These are phyloP conservation scores for Trichoderma harzianum DNA, from an alignment of 2,329 filamentous ascomycete genomes.

Conservation along the genomic window DNA sequence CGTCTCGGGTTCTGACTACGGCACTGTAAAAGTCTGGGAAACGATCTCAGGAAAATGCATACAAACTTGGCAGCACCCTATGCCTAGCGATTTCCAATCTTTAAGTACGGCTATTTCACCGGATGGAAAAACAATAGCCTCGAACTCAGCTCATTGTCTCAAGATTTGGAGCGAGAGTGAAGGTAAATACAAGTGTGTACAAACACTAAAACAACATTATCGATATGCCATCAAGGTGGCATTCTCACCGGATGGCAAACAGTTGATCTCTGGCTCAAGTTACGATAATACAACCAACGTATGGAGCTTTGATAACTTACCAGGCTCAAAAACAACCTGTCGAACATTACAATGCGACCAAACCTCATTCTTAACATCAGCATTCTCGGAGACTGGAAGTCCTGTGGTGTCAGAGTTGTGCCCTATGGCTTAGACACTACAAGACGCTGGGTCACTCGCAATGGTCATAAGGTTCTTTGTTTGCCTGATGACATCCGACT, in stretches of 20 bases:
- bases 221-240: accelerated
- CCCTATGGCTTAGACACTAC: not conserved
- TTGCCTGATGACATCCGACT: not conserved
- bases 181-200: not conserved
- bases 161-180: not conserved
- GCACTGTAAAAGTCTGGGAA: not conserved
- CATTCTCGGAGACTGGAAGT: not conserved
- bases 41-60: not conserved
- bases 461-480: not conserved
- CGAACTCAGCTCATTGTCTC: accelerated
- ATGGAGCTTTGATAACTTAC: not conserved
- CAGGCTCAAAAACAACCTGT: not conserved
- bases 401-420: not conserved
- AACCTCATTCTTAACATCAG: not conserved
- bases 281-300: not conserved
- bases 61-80: not conserved
- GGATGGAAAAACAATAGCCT: not conserved
- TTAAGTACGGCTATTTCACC: not conserved
- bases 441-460: not conserved
- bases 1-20: not conserved
- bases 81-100: not conserved
- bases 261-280: not conserved
- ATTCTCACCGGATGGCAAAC: not conserved
- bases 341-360: no score
- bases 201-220: not conserved